Conservation (phyloP, 208 protist species). For the Trypanosoma avium region DNA sequence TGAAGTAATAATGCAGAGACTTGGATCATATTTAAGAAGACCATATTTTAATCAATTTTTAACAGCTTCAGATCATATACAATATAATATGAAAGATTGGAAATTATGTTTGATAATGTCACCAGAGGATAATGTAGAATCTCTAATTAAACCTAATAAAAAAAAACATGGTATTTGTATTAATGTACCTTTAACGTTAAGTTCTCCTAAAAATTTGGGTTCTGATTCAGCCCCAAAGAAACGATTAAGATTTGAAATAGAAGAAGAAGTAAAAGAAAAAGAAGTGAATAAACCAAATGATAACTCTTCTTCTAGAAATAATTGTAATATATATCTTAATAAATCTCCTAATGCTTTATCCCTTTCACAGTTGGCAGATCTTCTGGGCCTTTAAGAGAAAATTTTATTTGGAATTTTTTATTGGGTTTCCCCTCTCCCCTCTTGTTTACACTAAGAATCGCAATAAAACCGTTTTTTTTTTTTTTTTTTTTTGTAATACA, state of each 20-base stretch:
- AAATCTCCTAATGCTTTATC: background rate
- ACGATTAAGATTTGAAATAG: too few relatives aligned
- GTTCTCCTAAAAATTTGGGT: background rate
- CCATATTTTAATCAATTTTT: slow-evolving; percentile 44
- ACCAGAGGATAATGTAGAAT: background rate
- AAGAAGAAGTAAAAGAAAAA: background rate
- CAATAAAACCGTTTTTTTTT: too few relatives aligned
- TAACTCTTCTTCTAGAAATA: slow-evolving; percentile 1
- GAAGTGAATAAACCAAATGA: background rate
- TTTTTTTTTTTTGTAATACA: too few relatives aligned
- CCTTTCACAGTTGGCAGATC: slow-evolving; percentile 19
- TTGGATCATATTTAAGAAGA: slow-evolving; percentile 50
- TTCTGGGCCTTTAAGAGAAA: slow-evolving; percentile 13
- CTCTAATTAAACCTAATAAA: too few relatives aligned
- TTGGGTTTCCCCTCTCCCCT: background rate
- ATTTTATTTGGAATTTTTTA: background rate
- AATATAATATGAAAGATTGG: background rate
- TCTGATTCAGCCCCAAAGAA: too few relatives aligned
- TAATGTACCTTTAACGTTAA: background rate
- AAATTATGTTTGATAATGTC: background rate
- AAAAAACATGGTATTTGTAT: slow-evolving; percentile 5
- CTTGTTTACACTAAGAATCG: too few relatives aligned
- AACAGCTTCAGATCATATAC: background rate
- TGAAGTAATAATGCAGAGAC: slow-evolving; percentile 45
- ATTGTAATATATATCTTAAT: too few relatives aligned